Base-by-base conservation (phyloP, 495 filamentous ascomycete species). In the Aspergillus sclerotiicarbonarius region DNA sequence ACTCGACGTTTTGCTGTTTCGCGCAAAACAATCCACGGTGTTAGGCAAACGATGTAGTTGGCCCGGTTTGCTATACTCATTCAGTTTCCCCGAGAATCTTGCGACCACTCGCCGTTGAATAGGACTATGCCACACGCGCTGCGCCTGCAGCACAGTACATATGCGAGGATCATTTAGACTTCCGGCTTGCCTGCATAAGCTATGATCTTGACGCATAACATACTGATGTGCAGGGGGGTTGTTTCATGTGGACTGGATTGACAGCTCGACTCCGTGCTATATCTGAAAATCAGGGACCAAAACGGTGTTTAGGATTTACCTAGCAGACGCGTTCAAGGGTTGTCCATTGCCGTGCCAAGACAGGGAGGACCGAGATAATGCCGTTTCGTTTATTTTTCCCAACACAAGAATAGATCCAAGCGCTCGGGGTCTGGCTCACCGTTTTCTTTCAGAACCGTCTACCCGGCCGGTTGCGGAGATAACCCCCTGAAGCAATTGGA, bases 141-240 rank as follows among this genome's bases (percentile, higher is more conserved):
- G 25, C 25, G 25, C 25, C 25, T 25, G 25, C 25, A 25, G 25
- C 25, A 25, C 25, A 25, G 25, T 25, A 25, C 25, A 19, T 49
- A 21, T 32, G 21, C 39, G 43, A 55, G 25, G 32, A 25, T 43
- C 21, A 47, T 32, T 55, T 55, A 55, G 41, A 55, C 53, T 55
- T 55, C 41, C 53, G 53, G 53, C 15, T 55, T 37, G 53, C 53
- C 45, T 25, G 53, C 53, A 55, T 39, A 41, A 44, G 43, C 46
- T 31, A 49, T 49, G 46, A 49, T 31, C n/a, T 18, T 49, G 20
- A 20, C 29, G 46, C 46, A 49, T 29, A 31, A 29, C 46, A 49
- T 49, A 49, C 46, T 19, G 8, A 31, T 31, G 19, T 29, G 20
- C 46, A 49, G 46, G 19, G 46, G 20, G 25, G 35, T 37, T 49